Evolutionary conservation across 1,284 basidiomycete species (phyloP), one percentile per base, ranked within the genome.

Genomic region (Apiotrichum laibachii): DNA sequence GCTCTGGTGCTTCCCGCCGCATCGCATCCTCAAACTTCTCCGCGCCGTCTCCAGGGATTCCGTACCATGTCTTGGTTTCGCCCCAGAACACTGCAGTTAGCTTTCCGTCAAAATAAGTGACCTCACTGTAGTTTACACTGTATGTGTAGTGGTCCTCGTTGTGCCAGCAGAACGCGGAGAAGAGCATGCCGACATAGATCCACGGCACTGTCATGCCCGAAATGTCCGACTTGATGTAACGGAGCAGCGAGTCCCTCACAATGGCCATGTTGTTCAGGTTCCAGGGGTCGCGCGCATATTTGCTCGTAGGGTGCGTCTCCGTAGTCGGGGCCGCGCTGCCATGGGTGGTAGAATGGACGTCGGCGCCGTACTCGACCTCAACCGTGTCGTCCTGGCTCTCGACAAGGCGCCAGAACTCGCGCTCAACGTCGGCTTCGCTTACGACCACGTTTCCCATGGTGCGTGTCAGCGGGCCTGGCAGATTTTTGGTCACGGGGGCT

Each of bases 101-200:
- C 26, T 37, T 11, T 13, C 37, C 3, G 12, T 37, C 15, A 13
- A 6, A 11, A 11, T 6, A 10, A 37, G 12, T 11, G 3, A 5
- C 80, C 89, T 75, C 77, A 93, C 91, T 93, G 79, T 88, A 94
- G 76, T 95, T 95, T 70, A 94, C 85, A 72, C 90, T 92, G 77
- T 96, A 98, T 13, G 94, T 98, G 78, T 95, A 96, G 80, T 99
- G 96, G 80, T 99, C 96, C 86, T 99, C 96, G 75, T 99, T 99
- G 80, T 99, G 96, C 96, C 96, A 99, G 77, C 95, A 98, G 79
- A 99, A 99, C 1, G 96, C 95, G 12, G 94, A 97, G 77, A 99
- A 98, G 48, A 94, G 84, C 95, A 99, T 99, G 52, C 96, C 96
- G 59, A 99, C 92, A 77, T 99, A 99, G 56, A 94, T 96, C 96